Percentiles rank a stretch among this genome's conserved stretches.
Conservation (phyloP, 257 asterid species). For the Solanum tarapatanum region DNA sequence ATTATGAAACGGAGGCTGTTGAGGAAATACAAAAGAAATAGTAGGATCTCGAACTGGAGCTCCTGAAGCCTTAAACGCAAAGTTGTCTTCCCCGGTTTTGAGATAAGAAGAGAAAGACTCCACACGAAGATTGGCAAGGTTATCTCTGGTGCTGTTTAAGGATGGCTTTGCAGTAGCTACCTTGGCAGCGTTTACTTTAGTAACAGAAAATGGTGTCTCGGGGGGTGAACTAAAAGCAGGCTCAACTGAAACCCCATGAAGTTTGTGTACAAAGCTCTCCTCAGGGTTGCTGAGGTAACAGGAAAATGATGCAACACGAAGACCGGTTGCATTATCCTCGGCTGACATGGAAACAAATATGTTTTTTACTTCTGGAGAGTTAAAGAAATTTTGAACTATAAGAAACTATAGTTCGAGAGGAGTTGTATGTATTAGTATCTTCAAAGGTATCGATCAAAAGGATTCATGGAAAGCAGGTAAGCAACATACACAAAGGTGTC, state of each 20-base stretch:
- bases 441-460: background rate
- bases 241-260: constrained; percentile 18
- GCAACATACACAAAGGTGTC: background rate
- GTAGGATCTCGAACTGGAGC: constrained; percentile 40
- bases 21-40: constrained; percentile 27
- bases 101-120: constrained; percentile 29
- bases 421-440: background rate
- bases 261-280: constrained; percentile 34
- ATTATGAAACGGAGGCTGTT: background rate
- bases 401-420: background rate
- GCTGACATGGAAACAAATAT: constrained; percentile 31
- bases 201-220: constrained; percentile 8
- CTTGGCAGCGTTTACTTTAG: constrained; percentile 19
- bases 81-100: constrained; percentile 30
- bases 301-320: constrained; percentile 74
- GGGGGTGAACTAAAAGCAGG: constrained; percentile 10
- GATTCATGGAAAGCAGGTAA: background rate
- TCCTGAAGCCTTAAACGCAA: constrained; percentile 32
- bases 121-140: constrained; percentile 11
- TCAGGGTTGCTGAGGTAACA: constrained; percentile 52
- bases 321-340: constrained; percentile 27
- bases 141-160: constrained; percentile 14
- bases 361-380: background rate
- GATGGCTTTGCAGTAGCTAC: constrained; percentile 14
- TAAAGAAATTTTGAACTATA: background rate